A percentile compares a stretch with the other conserved stretches of the same genome.
phyloP scores from a whole-genome alignment of 2,329 filamentous ascomycete species.

The Aspergillus sp. region DNA sequence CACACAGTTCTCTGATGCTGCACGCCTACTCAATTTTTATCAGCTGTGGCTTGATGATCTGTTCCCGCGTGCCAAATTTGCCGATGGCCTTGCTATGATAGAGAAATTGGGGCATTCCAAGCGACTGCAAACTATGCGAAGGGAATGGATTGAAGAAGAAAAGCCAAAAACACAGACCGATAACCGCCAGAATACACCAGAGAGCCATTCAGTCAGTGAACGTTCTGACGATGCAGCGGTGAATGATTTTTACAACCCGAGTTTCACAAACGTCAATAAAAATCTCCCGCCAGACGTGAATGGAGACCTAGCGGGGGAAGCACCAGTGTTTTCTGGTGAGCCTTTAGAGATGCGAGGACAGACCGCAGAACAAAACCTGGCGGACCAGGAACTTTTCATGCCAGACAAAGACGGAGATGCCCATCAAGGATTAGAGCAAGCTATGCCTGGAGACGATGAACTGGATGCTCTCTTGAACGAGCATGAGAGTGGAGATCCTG shows the following conservation, averaged over 20 bases:
- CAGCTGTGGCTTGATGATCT: conserved; percentile 96
- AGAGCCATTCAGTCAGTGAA: conserved; percentile 5
- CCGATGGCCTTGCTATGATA: conserved; percentile 82
- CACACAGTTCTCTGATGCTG: conserved; percentile 72
- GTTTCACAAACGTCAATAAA: too few species aligned
- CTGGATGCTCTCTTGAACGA: conserved; percentile 53
- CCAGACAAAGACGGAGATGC: conserved; percentile 12
- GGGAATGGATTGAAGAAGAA: conserved; percentile 77
- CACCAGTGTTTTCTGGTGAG: too few species aligned
- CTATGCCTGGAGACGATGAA: conserved; percentile 40
- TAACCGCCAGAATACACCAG: neutral
- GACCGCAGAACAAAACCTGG: neutral
- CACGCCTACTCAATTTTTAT: conserved; percentile 79
- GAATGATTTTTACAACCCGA: neutral
- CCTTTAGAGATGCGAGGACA: too few species aligned
- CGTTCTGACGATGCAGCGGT: neutral
- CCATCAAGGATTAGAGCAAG: conserved; percentile 7
- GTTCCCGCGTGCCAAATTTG: conserved; percentile 90
- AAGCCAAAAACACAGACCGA: conserved; percentile 24
- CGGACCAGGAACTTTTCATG: conserved; percentile 24
- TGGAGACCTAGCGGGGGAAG: too few species aligned
- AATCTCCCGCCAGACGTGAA: too few species aligned
- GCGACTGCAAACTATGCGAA: conserved; percentile 66
- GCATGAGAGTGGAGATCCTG: conserved; percentile 23
- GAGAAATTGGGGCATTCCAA: conserved; percentile 91